Evolutionary conservation across 306 rosid species (phyloP).

Genomic region (Erythrophleum fordii): DNA sequence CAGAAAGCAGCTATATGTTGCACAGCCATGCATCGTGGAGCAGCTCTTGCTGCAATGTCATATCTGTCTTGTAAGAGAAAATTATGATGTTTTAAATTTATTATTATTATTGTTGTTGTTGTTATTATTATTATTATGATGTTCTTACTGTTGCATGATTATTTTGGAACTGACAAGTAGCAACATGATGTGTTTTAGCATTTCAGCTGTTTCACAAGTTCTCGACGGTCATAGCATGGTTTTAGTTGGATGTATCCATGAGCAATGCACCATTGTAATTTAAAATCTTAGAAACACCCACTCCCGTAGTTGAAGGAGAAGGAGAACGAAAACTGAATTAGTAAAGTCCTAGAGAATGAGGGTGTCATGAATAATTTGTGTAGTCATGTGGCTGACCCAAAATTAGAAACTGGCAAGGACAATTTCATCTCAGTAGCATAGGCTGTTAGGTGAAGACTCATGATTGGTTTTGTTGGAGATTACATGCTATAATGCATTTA

Average conservation of each 20-base stretch:
- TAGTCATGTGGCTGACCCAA: constrained; percentile 16
- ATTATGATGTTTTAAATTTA: neutral
- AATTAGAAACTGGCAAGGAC: neutral
- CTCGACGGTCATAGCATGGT: constrained; percentile 6
- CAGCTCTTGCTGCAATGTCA: constrained; percentile 97
- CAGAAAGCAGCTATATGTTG: constrained; percentile 96
- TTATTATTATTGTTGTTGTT: neutral
- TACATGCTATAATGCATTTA: no score
- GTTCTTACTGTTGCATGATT: neutral
- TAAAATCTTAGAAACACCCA: neutral
- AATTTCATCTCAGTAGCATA: neutral
- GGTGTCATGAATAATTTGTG: neutral
- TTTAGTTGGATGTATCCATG: constrained; percentile 24
- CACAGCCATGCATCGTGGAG: constrained; percentile 99
- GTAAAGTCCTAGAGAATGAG: constrained; percentile 2
- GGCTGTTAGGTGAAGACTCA: neutral
- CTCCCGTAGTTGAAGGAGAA: constrained; percentile 7
- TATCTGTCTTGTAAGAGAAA: constrained; percentile 83
- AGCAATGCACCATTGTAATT: constrained; percentile 9
- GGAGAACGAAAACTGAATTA: constrained; percentile 20
- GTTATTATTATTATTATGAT: neutral
- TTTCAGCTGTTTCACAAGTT: neutral
- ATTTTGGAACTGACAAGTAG: neutral
- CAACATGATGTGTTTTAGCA: neutral
- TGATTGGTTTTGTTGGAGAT: neutral